Conservation (phyloP, 305 asterid genomes). For the Galium porrigens region DNA sequence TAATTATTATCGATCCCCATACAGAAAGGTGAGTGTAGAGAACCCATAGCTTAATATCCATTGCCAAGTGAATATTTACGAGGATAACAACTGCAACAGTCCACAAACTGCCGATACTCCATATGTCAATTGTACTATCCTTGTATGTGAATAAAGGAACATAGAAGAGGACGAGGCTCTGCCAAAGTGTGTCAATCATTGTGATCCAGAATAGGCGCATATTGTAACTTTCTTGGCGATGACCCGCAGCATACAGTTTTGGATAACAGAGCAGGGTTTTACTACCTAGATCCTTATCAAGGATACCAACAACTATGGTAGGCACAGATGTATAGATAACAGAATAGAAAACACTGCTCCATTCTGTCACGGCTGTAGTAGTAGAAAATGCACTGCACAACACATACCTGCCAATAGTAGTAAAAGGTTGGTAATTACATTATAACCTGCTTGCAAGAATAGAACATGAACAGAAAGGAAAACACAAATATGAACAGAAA, state of each 20-base stretch:
- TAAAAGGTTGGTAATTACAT: constrained; percentile 12
- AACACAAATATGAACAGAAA: too few relatives aligned
- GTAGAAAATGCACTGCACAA: constrained; percentile 79
- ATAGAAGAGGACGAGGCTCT: constrained; percentile 86
- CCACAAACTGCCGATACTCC: constrained; percentile 99
- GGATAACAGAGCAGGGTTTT: constrained; percentile 74
- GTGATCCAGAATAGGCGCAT: constrained; percentile 84
- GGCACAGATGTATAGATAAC: constrained; percentile 87
- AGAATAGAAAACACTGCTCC: constrained; percentile 90
- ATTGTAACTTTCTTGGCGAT: constrained; percentile 84
- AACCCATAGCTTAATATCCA: constrained; percentile 82
- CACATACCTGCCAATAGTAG: constrained; percentile 52
- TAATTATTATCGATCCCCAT: constrained; percentile 81
- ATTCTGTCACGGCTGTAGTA: constrained; percentile 82
- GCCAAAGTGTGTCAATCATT: constrained; percentile 88
- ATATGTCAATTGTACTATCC: constrained; percentile 72
- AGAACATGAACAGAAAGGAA: background rate
- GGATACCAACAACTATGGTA: constrained; percentile 80
- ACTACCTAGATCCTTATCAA: constrained; percentile 81
- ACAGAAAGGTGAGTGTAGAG: constrained; percentile 58
- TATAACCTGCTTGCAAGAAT: background rate
- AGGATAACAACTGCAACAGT: constrained; percentile 76
- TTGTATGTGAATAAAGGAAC: constrained; percentile 54
- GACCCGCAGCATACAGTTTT: constrained; percentile 75
- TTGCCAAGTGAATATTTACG: constrained; percentile 84